phyloP scores from a whole-genome alignment of 805 yeast genomes.

The Yamadazyma kitorensis region DNA sequence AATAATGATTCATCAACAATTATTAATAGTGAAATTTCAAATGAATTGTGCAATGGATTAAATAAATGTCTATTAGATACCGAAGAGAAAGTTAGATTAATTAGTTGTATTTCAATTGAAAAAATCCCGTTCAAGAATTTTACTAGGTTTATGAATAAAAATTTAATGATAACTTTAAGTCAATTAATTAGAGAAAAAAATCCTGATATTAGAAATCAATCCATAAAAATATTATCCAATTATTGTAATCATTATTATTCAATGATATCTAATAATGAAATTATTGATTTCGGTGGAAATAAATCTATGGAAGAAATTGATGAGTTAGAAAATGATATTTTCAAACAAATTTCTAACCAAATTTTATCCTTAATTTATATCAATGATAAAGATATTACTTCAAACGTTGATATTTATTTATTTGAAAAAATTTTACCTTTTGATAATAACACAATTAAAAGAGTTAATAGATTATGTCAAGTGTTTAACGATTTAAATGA shows the following conservation, averaged over 20 bases:
- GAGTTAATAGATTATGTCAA: slow-evolving; percentile 54
- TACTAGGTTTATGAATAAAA: slow-evolving; percentile 45
- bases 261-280: slow-evolving; percentile 11
- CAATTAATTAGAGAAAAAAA: slow-evolving; percentile 73
- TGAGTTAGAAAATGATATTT: slow-evolving; percentile 29
- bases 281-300: slow-evolving; percentile 31
- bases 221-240: slow-evolving; percentile 52
- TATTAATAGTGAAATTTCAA: slow-evolving; percentile 48
- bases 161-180: slow-evolving; percentile 52
- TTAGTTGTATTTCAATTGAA: slow-evolving; percentile 53
- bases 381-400: slow-evolving; percentile 64
- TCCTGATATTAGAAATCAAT: slow-evolving; percentile 57
- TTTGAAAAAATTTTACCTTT: slow-evolving; percentile 62
- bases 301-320: slow-evolving; percentile 20
- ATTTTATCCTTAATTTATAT: slow-evolving; percentile 68
- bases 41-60: slow-evolving; percentile 45
- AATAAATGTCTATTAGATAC: slow-evolving; percentile 70
- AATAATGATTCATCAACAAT: slow-evolving; percentile 24
- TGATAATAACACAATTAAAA: slow-evolving; percentile 38
- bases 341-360: slow-evolving; percentile 57
- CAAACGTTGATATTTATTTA: slow-evolving; percentile 58
- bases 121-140: slow-evolving; percentile 46
- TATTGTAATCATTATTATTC: slow-evolving; percentile 49
- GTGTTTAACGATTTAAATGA: slow-evolving; percentile 50
- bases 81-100: slow-evolving; percentile 67